Evolutionary conservation across 306 rosid species (phyloP).

Genomic region (Lathyrus tuberosus): DNA sequence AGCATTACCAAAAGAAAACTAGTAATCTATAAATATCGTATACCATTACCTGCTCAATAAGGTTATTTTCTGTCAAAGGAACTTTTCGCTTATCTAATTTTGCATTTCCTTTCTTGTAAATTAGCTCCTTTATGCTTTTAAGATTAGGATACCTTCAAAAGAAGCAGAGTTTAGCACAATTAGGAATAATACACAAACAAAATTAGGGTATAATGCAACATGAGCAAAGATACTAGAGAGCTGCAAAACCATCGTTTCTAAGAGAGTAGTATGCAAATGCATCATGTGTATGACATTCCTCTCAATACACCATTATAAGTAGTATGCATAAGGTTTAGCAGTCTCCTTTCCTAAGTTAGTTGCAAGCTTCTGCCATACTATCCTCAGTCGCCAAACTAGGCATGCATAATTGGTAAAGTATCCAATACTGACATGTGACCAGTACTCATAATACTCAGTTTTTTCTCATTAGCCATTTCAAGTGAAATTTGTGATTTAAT

Average conservation of each 20-base stretch:
- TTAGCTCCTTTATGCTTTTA: slow-evolving; percentile 73
- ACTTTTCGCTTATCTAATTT: slow-evolving; percentile 66
- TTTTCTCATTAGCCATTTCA: too few relatives aligned
- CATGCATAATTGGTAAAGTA: too few relatives aligned
- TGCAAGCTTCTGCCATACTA: slow-evolving; percentile 5
- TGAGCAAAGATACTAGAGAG: too few relatives aligned
- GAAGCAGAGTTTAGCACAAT: slow-evolving; percentile 28
- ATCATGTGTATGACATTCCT: too few relatives aligned
- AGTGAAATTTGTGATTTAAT: too few relatives aligned
- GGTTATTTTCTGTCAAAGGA: slow-evolving; percentile 85
- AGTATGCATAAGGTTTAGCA: slow-evolving; percentile 1
- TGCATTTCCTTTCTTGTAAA: slow-evolving; percentile 74
- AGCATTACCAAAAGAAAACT: slow-evolving; percentile 40
- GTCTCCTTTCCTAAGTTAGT: not conserved
- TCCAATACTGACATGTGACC: too few relatives aligned
- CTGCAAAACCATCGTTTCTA: too few relatives aligned
- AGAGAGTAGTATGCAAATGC: too few relatives aligned
- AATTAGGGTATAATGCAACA: not conserved
- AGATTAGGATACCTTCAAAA: slow-evolving; percentile 74
- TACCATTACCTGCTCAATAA: slow-evolving; percentile 70
- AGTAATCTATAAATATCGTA: not conserved
- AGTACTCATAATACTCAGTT: too few relatives aligned
- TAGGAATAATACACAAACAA: not conserved
- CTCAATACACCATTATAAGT: too few relatives aligned
- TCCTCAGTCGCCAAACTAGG: too few relatives aligned